These are phyloP conservation scores for Harringtonia aguacate DNA, from an alignment of 2,329 filamentous ascomycete genomes.

Conservation along the genomic window DNA sequence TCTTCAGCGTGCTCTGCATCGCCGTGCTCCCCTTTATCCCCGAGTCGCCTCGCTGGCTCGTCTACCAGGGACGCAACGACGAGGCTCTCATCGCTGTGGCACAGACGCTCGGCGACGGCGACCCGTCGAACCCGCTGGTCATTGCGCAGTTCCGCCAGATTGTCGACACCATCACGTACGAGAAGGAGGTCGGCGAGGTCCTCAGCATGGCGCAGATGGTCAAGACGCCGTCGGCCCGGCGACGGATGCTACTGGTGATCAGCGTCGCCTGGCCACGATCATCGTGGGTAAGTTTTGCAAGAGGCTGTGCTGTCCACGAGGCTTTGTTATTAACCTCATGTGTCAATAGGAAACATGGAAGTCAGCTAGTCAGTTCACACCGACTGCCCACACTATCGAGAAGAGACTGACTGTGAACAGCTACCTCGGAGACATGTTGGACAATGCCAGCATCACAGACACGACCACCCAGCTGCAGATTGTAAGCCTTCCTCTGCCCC, in stretches of 20 bases:
- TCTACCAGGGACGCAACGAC: conserved; percentile 10
- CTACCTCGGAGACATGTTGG: conserved; percentile 4
- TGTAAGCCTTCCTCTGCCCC: not conserved
- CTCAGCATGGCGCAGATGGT: not conserved
- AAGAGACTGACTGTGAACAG: too few relatives aligned
- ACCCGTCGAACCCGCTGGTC: conserved; percentile 1
- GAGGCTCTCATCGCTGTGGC: conserved; percentile 24
- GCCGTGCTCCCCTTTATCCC: not conserved
- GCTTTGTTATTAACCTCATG: conserved; percentile 1
- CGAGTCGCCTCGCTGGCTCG: conserved; percentile 10
- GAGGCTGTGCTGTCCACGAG: too few relatives aligned
- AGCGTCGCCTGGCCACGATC: not conserved
- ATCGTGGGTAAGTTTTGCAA: not conserved
- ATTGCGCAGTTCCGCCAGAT: conserved; percentile 5
- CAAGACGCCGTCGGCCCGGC: not conserved
- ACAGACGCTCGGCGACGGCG: conserved; percentile 22
- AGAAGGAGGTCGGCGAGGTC: not conserved
- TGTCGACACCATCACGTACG: conserved; percentile 3
- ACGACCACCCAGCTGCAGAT: conserved; percentile 2
- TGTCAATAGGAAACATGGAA: too few relatives aligned
- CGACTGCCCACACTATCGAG: conserved; percentile 5
- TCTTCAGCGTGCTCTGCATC: not conserved
- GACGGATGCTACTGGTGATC: conserved; percentile 1
- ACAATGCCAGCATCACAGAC: conserved; percentile 4
- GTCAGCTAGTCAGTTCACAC: too few relatives aligned